These are phyloP conservation scores for Rhizopogon roseolus DNA, from an alignment of 768 basidiomycete genomes.

Conservation along the genomic window DNA sequence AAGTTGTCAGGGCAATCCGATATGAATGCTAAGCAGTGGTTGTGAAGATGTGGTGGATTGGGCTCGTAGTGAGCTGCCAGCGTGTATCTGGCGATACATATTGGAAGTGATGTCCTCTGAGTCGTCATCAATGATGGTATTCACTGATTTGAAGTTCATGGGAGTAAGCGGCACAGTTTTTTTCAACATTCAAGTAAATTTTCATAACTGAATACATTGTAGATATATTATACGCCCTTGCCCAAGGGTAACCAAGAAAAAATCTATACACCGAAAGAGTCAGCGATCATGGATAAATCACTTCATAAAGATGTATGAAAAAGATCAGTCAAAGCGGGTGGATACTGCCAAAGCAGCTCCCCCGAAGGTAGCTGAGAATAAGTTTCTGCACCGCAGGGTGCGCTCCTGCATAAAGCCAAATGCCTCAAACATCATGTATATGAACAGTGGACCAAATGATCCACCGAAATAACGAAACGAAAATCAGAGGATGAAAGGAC, in stretches of 20 bases:
- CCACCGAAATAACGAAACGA: not conserved
- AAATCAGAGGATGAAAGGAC: conserved; percentile 3
- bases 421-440: conserved; percentile 88
- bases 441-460: conserved; percentile 15
- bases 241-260: not conserved
- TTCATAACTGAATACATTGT: not conserved
- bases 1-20: too few species aligned
- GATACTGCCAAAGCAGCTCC: conserved; percentile 35
- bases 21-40: too few species aligned
- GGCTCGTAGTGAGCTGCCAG: too few species aligned
- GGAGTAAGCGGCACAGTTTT: too few species aligned
- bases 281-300: conserved; percentile 2
- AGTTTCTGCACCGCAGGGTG: conserved; percentile 74
- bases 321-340: conserved; percentile 44
- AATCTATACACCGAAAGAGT: conserved; percentile 13
- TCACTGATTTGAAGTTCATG: too few species aligned
- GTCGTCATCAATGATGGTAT: too few species aligned
- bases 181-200: too few species aligned
- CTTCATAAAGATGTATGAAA: not conserved
- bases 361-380: conserved; percentile 90
- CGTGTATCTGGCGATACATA: too few species aligned
- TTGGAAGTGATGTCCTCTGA: too few species aligned
- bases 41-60: too few species aligned
- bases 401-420: conserved; percentile 79
- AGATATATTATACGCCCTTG: not conserved